A percentile compares a stretch with the other conserved stretches of the same genome.
These are phyloP conservation scores for Myriosclerotinia duriaeana DNA, from an alignment of 2,329 filamentous ascomycete genomes.

Conservation along the genomic window DNA sequence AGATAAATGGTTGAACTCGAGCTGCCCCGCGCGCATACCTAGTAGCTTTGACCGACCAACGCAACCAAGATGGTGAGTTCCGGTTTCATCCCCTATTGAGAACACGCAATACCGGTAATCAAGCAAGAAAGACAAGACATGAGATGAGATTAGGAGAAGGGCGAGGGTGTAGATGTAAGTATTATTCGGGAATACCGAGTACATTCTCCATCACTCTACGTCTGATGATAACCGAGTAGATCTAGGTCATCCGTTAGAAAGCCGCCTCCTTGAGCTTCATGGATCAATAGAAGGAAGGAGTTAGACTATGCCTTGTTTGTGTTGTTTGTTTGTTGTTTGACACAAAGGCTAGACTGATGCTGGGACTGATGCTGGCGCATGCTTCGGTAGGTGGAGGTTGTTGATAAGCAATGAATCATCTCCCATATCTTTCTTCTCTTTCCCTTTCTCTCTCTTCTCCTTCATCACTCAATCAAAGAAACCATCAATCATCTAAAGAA, in stretches of 20 bases:
- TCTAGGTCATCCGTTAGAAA: conserved; percentile 7
- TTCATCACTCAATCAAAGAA: neutral
- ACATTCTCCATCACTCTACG: neutral
- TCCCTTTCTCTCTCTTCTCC: neutral
- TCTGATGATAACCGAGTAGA: neutral
- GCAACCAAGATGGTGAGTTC: neutral
- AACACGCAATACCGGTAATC: neutral
- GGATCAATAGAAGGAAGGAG: conserved; percentile 1
- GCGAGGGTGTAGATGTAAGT: neutral
- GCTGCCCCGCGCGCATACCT: neutral
- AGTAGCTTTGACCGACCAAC: conserved; percentile 2
- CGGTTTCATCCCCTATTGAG: conserved; percentile 15
- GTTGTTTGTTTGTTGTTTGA: conserved; percentile 4
- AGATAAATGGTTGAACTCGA: conserved; percentile 11
- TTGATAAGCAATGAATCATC: conserved; percentile 16
- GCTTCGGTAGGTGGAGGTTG: neutral
- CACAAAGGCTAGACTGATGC: neutral
- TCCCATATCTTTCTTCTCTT: neutral
- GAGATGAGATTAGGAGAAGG: neutral
- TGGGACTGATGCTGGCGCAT: neutral
- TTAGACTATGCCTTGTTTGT: conserved; percentile 1
- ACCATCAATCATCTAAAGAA: neutral
- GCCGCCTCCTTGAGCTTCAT: neutral
- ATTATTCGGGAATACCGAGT: neutral
- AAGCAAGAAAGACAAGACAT: neutral